Evolutionary conservation across 345 rosid genomes (phyloP).

Genomic region (Citrus maxima): DNA sequence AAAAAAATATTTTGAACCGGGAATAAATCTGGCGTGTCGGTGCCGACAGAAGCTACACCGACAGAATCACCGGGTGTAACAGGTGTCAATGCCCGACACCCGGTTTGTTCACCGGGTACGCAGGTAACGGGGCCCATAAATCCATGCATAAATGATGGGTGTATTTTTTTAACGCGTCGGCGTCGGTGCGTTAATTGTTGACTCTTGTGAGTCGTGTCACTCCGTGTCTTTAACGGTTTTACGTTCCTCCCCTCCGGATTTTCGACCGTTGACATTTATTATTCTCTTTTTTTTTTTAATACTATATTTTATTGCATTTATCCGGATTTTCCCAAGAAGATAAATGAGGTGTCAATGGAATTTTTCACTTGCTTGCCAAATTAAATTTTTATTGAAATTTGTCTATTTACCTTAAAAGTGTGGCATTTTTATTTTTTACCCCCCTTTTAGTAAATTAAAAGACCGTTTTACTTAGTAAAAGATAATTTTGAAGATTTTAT

Average conservation of each 20-base stretch:
- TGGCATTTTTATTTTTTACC: too few species aligned
- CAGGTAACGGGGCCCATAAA: slow-evolving; percentile 3
- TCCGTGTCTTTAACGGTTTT: slow-evolving; percentile 29
- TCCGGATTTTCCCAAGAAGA: background rate
- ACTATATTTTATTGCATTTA: background rate
- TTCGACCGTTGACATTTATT: slow-evolving; percentile 21
- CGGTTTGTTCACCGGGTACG: slow-evolving; percentile 23
- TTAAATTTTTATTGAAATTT: too few species aligned
- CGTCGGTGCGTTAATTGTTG: slow-evolving; percentile 41
- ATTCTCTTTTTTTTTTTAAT: background rate
- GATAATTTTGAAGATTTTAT: too few species aligned
- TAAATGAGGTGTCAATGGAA: too few species aligned
- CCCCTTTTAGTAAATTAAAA: too few species aligned
- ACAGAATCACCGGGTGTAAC: slow-evolving; percentile 32
- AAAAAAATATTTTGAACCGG: slow-evolving; percentile 14
- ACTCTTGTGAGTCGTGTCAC: slow-evolving; percentile 11
- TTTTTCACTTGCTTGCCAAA: too few species aligned
- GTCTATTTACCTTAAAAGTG: too few species aligned
- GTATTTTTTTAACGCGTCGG: slow-evolving; percentile 2
- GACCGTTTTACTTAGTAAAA: too few species aligned
- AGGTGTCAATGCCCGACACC: background rate
- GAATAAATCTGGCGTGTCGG: slow-evolving; percentile 43
- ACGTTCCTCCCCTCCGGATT: slow-evolving; percentile 9
- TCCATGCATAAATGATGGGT: slow-evolving; percentile 11
- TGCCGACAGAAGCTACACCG: slow-evolving; percentile 45